Conservation (phyloP, 1,284 basidiomycete genomes). For the Chalciporus sp. region DNA sequence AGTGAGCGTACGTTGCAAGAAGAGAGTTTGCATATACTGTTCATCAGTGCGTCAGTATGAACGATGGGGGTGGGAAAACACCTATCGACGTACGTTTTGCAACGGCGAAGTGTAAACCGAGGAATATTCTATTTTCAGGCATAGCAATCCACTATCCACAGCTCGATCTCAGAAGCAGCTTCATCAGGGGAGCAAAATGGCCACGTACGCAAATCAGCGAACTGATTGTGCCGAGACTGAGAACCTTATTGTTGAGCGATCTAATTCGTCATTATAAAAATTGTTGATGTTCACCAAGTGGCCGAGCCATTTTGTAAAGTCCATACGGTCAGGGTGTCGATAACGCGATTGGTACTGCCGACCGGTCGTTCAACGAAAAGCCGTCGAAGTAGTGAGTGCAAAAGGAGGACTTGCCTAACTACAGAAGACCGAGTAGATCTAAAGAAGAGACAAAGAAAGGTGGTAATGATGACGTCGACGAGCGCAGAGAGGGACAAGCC, state of each 20-base stretch:
- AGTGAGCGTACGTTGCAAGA: slow-evolving; percentile 23
- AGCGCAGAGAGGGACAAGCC: slow-evolving; percentile 49
- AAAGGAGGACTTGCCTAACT: slow-evolving; percentile 32
- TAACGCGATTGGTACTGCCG: slow-evolving; percentile 46
- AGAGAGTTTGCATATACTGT: slow-evolving; percentile 31
- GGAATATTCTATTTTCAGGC: slow-evolving; percentile 43
- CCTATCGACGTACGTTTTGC: slow-evolving; percentile 41
- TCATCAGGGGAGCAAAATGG: background rate
- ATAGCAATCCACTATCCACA: slow-evolving; percentile 42
- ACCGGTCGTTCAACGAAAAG: background rate
- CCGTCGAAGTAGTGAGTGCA: no score
- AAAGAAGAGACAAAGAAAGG: slow-evolving; percentile 46
- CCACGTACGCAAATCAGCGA: slow-evolving; percentile 46
- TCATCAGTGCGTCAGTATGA: background rate
- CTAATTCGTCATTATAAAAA: background rate
- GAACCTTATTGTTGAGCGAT: background rate
- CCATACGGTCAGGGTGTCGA: slow-evolving; percentile 50
- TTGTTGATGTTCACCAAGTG: slow-evolving; percentile 40
- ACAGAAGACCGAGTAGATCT: slow-evolving; percentile 38
- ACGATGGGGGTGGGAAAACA: background rate
- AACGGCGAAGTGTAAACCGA: slow-evolving; percentile 50
- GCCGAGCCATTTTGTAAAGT: slow-evolving; percentile 51
- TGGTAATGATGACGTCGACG: slow-evolving; percentile 52
- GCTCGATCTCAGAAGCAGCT: background rate
- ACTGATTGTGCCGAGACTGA: slow-evolving; percentile 41